Evolutionary conservation across 176 grass and related monocot genomes (phyloP).

Genomic region (Aegilops umbellulata): DNA sequence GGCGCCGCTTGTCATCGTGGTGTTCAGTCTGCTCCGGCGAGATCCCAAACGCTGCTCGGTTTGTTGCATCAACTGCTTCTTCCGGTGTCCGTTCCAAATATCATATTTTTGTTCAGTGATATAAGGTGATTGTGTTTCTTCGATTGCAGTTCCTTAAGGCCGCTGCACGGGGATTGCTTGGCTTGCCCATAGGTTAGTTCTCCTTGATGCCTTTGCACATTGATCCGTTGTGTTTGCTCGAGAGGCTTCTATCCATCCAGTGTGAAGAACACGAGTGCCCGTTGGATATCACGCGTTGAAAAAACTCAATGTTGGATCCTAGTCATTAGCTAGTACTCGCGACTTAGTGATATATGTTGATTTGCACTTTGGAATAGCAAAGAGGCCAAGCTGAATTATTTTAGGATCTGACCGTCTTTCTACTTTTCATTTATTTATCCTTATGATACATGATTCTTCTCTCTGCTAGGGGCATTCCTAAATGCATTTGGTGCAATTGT

Average conservation of each 20-base stretch:
- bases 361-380: background rate
- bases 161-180: slow-evolving; percentile 46
- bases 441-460: background rate
- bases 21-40: slow-evolving; percentile 68
- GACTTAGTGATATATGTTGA: background rate
- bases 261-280: background rate
- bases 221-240: background rate
- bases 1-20: slow-evolving; percentile 56
- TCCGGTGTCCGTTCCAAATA: background rate
- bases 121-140: slow-evolving; percentile 12
- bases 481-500: slow-evolving; percentile 97
- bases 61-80: background rate
- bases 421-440: slow-evolving; percentile 6
- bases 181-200: slow-evolving; percentile 60
- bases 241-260: background rate
- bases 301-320: background rate
- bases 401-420: background rate
- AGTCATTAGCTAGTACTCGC: background rate
- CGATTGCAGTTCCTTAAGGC: slow-evolving; percentile 69
- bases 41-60: slow-evolving; percentile 57
- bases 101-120: background rate
- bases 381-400: background rate
- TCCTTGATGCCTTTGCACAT: background rate
- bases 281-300: background rate
- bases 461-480: slow-evolving; percentile 62